phyloP scores from a whole-genome alignment of 2,329 filamentous ascomycete genomes.

The Akanthomyces muscarius region DNA sequence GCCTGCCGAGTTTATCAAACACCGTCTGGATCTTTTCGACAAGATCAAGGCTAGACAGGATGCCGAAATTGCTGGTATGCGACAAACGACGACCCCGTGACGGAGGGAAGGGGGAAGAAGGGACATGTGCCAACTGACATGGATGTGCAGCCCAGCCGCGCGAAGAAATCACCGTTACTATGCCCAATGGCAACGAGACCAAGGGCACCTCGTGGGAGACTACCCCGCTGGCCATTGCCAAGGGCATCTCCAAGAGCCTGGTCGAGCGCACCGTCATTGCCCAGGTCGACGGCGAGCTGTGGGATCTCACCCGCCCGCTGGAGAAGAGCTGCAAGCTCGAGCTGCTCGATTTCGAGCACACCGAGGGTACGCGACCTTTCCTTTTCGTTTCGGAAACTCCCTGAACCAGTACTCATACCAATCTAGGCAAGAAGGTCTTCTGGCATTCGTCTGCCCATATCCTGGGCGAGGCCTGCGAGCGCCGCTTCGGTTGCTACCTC shows the following conservation, averaged over 20 bases:
- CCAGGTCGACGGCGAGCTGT: slow-evolving; percentile 76
- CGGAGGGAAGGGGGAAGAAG: background rate
- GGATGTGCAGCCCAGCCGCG: slow-evolving; percentile 59
- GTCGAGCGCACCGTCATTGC: slow-evolving; percentile 85
- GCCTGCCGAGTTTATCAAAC: slow-evolving; percentile 72
- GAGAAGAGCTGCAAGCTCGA: slow-evolving; percentile 84
- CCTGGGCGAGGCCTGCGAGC: slow-evolving; percentile 90
- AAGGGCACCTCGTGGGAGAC: slow-evolving; percentile 86
- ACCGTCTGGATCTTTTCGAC: slow-evolving; percentile 84
- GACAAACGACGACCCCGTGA: slow-evolving; percentile 20
- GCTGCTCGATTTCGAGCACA: slow-evolving; percentile 71
- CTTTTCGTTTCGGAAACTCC: background rate
- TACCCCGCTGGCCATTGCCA: slow-evolving; percentile 74
- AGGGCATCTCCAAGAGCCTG: slow-evolving; percentile 77
- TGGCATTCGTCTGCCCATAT: slow-evolving; percentile 97
- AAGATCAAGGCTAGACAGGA: slow-evolving; percentile 81
- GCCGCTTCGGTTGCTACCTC: slow-evolving; percentile 83
- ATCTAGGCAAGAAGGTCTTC: slow-evolving; percentile 80
- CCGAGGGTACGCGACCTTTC: slow-evolving; percentile 28
- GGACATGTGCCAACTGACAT: slow-evolving; percentile 14
- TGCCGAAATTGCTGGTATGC: slow-evolving; percentile 58
- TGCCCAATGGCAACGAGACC: slow-evolving; percentile 67
- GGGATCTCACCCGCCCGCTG: slow-evolving; percentile 88
- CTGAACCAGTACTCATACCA: background rate
- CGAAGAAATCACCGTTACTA: slow-evolving; percentile 68